Evolutionary conservation across 2,329 filamentous ascomycete species (phyloP), one percentile per base, ranked within the genome.

Genomic region (Clarireedia homoeocarpa): DNA sequence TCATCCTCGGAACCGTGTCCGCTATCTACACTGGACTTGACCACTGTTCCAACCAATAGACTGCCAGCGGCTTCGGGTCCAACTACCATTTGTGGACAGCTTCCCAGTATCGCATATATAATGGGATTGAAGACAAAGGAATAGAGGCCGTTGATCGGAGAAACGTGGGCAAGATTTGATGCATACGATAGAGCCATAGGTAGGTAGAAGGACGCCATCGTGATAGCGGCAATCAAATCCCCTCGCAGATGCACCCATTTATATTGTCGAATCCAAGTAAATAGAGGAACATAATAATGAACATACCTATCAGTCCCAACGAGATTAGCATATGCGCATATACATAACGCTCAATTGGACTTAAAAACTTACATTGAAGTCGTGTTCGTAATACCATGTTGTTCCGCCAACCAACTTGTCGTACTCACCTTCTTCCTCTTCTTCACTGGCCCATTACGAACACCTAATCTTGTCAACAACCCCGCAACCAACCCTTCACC

Each of bases 151-250:
- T 96, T 92, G 66, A 97, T 91, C 0, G 94, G 88, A 7, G 92
- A 91, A 1, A 96, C 84, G 69, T 97, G 94, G 5, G 88, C 91
- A 44, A 99, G 83, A 68, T 97, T 97, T 42, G 89, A 84, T 55
- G 94, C 91, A 61, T 95, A 86, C 0, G 94, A 97, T 14, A 99
- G 80, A 0, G 91, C 88, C 91, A 99, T 96, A 51, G 94, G 94
- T 39, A 99, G 87, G 71, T 99, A 99, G 74, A 99, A 94, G 26
- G 91, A 96, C n/a, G 92, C 89, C 75, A 99, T 86, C n/a, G 94
- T 97, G 60, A 97, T 71, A 49, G 92, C 91, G 7, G 92, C 87
- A 14, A 95, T 77, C 17, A 97, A 74, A 71, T 99, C 94, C 48
- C 94, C 94, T 64, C 86, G 83, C 48, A 97, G 72, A 71, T 89